Conservation (phyloP, 176 grass and related monocot species). For the Avena eriantha region DNA sequence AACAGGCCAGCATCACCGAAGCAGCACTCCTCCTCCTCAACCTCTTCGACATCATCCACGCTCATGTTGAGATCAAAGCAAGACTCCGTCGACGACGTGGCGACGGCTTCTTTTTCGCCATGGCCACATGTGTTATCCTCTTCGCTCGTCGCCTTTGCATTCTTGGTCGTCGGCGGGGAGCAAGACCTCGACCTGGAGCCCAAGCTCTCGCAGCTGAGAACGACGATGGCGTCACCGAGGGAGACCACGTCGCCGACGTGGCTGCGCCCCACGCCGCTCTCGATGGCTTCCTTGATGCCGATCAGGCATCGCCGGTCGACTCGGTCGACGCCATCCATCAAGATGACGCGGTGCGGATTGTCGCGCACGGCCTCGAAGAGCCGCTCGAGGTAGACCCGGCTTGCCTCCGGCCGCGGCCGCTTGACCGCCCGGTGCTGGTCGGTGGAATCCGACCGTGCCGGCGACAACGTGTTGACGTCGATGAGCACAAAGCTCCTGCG, state of each 20-base stretch:
- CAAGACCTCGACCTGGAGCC: conserved; percentile 54
- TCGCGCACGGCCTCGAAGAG: conserved; percentile 61
- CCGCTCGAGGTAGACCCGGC: conserved; percentile 45
- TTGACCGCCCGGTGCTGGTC: conserved; percentile 56
- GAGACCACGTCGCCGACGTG: conserved; percentile 51
- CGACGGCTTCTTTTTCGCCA: conserved; percentile 1
- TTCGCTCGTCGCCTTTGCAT: not conserved
- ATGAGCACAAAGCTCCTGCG: conserved; percentile 49
- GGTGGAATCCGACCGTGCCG: conserved; percentile 40
- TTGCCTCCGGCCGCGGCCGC: conserved; percentile 48
- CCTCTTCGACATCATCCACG: not conserved
- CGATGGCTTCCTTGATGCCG: conserved; percentile 68
- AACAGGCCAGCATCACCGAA: conserved; percentile 53
- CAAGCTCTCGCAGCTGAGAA: conserved; percentile 73
- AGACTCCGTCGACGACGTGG: conserved; percentile 18
- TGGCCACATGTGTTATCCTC: conserved; percentile 36
- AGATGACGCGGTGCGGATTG: conserved; percentile 67
- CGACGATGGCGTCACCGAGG: conserved; percentile 68
- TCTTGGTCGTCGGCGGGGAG: conserved; percentile 43
- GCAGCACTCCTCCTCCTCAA: conserved; percentile 19
- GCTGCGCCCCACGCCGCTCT: conserved; percentile 54
- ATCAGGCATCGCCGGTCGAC: conserved; percentile 40
- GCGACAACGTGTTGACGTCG: conserved; percentile 13
- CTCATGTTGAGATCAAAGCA: conserved; percentile 70
- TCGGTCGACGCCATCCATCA: conserved; percentile 74